Evolutionary conservation across 768 basidiomycete species (phyloP).

Genomic region (Austroboletus eburneus): DNA sequence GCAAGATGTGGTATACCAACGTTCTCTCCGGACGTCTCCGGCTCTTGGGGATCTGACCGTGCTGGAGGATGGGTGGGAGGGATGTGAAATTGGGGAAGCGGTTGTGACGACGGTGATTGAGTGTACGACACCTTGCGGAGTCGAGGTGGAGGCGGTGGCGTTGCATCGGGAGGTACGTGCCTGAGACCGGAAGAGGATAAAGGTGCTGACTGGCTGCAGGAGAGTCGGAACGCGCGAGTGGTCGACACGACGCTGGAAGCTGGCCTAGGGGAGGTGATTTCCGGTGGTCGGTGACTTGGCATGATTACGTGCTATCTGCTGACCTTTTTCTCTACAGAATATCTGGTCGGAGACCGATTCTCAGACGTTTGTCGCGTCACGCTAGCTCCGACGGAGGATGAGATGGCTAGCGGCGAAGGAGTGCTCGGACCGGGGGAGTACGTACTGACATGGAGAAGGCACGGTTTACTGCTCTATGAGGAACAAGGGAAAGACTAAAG

Average conservation of each 20-base stretch:
- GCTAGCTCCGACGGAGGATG: constrained; percentile 41
- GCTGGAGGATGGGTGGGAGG: constrained; percentile 53
- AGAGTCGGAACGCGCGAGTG: constrained; percentile 43
- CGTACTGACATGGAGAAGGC: constrained; percentile 65
- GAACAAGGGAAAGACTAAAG: not conserved
- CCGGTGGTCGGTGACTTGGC: constrained; percentile 37
- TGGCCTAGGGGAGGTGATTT: constrained; percentile 40
- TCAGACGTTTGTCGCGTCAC: constrained; percentile 51
- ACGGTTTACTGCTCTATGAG: not conserved
- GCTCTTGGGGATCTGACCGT: constrained; percentile 51
- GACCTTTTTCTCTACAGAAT: constrained; percentile 40
- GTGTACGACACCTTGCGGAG: constrained; percentile 51
- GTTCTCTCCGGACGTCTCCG: constrained; percentile 37
- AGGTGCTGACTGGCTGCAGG: constrained; percentile 30
- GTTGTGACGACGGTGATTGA: constrained; percentile 48
- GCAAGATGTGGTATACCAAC: constrained; percentile 53
- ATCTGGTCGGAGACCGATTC: constrained; percentile 61
- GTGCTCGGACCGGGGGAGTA: constrained; percentile 56
- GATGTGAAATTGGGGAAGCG: constrained; percentile 51
- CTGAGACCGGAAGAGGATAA: too few species aligned
- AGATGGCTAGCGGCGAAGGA: constrained; percentile 26
- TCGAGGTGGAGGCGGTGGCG: constrained; percentile 48
- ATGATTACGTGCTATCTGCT: not conserved
- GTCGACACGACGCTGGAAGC: constrained; percentile 50
- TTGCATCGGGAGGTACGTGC: constrained; percentile 46